Conservation (phyloP, 1,284 basidiomycete genomes). For the Acaromyces ingoldii region DNA sequence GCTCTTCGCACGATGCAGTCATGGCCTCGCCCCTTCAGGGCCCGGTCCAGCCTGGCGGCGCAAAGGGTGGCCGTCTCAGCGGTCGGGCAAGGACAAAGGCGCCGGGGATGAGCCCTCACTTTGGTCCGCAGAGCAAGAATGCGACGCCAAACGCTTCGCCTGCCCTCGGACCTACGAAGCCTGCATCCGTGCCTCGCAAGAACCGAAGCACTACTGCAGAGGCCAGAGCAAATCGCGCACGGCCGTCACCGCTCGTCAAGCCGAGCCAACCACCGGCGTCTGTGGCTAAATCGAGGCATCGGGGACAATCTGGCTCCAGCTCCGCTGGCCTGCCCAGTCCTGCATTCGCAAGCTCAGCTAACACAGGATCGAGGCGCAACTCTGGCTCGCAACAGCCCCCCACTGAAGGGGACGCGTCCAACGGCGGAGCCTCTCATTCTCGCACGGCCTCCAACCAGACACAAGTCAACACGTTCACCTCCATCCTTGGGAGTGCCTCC, state of each 20-base stretch:
- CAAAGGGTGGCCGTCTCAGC: no score
- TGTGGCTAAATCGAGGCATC: no score
- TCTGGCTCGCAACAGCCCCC: no score
- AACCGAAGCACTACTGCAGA: slow-evolving; percentile 38
- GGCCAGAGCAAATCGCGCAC: slow-evolving; percentile 34
- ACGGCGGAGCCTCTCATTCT: no score
- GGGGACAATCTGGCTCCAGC: no score
- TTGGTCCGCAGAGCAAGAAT: slow-evolving; percentile 9
- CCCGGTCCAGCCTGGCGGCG: no score
- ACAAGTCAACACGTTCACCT: no score
- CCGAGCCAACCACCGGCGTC: slow-evolving; percentile 13
- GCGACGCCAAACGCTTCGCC: slow-evolving; percentile 39
- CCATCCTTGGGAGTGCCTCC: no score
- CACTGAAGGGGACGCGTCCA: no score
- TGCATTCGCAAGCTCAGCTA: neutral
- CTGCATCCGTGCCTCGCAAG: slow-evolving; percentile 20
- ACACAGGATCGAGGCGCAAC: no score
- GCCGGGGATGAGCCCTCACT: neutral
- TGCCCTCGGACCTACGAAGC: slow-evolving; percentile 23
- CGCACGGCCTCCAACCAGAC: no score
- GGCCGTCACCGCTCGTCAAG: slow-evolving; percentile 48
- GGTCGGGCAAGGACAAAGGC: slow-evolving; percentile 4
- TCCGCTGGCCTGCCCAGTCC: neutral
- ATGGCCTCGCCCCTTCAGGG: no score
- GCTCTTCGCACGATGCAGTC: neutral